Evolutionary conservation across 208 protist genomes (phyloP).

Genomic region (Leishmania major): DNA sequence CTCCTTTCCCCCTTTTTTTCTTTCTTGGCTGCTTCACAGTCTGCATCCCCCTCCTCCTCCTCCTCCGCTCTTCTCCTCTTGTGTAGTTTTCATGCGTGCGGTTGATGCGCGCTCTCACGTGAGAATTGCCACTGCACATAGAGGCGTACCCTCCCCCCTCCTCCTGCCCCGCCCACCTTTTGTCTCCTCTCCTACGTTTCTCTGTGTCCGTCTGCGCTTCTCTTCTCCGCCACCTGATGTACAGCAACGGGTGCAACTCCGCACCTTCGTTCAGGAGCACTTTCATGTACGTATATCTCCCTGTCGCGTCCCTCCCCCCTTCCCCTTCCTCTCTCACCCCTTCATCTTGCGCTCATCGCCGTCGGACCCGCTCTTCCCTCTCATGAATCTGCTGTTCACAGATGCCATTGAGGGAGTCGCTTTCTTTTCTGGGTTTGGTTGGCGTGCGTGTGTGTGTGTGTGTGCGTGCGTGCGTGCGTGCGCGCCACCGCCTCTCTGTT

Average conservation of each 20-base stretch:
- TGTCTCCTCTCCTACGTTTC: background rate
- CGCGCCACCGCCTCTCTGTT: background rate
- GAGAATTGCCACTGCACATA: background rate
- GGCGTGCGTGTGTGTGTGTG: too few species aligned
- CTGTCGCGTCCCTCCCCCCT: background rate
- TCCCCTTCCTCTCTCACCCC: background rate
- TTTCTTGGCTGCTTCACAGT: too few species aligned
- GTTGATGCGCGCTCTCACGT: background rate
- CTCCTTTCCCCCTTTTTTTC: background rate
- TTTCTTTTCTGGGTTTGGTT: background rate
- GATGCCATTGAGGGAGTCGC: background rate
- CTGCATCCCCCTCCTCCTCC: background rate
- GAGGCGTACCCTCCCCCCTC: background rate
- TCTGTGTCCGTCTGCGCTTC: background rate
- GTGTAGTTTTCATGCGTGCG: background rate
- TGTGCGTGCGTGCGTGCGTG: too few species aligned
- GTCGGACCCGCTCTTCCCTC: background rate
- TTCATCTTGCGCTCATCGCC: slow-evolving; percentile 1
- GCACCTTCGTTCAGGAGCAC: background rate
- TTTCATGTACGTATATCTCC: background rate
- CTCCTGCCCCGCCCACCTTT: background rate
- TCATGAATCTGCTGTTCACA: background rate
- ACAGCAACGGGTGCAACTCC: background rate
- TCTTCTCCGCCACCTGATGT: background rate
- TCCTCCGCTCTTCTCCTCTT: background rate